Base-by-base conservation (phyloP, 208 protist species). In the Borovskyia barvae region DNA sequence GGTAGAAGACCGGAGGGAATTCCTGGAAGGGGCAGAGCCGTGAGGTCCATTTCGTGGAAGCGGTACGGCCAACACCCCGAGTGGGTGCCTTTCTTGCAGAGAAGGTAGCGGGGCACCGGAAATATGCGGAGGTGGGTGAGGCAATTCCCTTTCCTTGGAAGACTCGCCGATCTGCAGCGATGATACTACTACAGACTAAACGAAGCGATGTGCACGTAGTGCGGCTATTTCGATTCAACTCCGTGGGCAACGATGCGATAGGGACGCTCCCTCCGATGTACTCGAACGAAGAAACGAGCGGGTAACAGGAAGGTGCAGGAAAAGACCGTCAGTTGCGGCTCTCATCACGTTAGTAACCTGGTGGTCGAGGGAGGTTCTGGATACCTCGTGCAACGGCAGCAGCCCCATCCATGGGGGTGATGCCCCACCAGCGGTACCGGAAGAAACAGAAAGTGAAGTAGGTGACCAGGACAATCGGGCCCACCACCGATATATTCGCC, bases 371-470 rank as follows among this genome's bases (percentile, higher is more conserved):
- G 17, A 90, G 74, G 67, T 88, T 90, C 50, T 90, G 81, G 35
- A 93, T 87, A 35, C 70, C 52, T 22, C 87, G 67, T 3, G 79
- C 77, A 35, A 93, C 75, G n/a, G 80, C 69, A 20, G 48, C 67
- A 25, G 80, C 75, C 9, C 79, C 83, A 57, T 93, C 82, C 15
- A 80, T 76, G 5, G 86, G 82, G 2, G 86, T 90, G 66, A 90
- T 86, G 20, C 82, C 86, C 80, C 80, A 93, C 17, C 66, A 63
- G 28, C 71, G 52, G 49, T 88, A 77, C 9, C 79, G 69, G 26
- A 66, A 72, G 65, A 83, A 90, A 60, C 79, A 90, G 37, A 93
- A 85, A 12, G 73, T 9, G 28, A 93, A 81, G 51, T 90, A 93
- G 25, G 77, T 25, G 14, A 84, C 55, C 17, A 89, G 54, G 11